Conservation (phyloP, 768 basidiomycete species). For the Podaxis mareebaensis region DNA sequence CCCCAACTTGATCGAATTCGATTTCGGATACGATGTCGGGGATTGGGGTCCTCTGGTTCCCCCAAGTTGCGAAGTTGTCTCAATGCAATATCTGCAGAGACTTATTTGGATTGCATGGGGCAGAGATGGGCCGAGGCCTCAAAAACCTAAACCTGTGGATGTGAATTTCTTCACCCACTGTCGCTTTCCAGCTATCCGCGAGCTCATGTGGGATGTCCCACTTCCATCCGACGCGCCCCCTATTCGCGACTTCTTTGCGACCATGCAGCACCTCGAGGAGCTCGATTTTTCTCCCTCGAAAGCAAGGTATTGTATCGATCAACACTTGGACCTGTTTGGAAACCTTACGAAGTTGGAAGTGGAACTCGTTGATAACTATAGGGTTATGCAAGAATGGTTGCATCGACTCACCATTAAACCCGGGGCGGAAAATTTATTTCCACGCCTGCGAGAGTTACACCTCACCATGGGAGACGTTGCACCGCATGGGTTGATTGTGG, state of each 20-base stretch:
- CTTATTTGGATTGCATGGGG: neutral
- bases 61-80: neutral
- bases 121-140: neutral
- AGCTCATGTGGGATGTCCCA: neutral
- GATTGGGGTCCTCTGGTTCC: neutral
- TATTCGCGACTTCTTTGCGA: neutral
- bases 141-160: neutral
- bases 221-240: neutral
- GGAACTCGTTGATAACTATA: neutral
- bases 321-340: neutral
- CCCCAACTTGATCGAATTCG: neutral
- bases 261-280: neutral
- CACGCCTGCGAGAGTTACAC: neutral
- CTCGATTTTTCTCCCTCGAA: neutral
- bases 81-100: neutral
- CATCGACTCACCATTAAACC: neutral
- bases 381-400: neutral
- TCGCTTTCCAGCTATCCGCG: neutral
- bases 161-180: neutral
- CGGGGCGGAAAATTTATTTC: neutral
- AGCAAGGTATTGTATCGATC: neutral
- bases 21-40: neutral
- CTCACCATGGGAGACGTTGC: neutral
- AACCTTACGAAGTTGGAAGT: neutral
- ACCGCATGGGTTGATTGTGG: neutral